Conservation (phyloP, 495 filamentous ascomycete genomes). For the Hapsidospora chrysogenum region DNA sequence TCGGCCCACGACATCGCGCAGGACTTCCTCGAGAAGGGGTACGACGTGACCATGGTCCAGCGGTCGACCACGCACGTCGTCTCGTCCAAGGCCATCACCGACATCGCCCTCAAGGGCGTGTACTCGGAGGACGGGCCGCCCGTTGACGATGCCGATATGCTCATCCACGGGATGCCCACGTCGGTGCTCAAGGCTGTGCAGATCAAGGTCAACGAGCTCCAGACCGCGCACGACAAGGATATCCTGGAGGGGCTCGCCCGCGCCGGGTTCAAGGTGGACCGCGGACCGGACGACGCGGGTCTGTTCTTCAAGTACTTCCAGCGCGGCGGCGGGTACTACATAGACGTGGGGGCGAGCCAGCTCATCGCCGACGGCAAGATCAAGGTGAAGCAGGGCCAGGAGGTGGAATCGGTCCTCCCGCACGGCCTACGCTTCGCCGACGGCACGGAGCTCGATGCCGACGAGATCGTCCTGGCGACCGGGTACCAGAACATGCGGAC, state of each 20-base stretch:
- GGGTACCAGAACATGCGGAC: constrained; percentile 72
- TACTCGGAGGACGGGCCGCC: constrained; percentile 48
- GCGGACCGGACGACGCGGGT: constrained; percentile 46
- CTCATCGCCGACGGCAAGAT: constrained; percentile 65
- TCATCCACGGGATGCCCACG: constrained; percentile 35
- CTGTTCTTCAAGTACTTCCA: constrained; percentile 62
- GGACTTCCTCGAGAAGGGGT: constrained; percentile 65
- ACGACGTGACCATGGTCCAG: constrained; percentile 74
- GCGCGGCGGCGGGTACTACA: constrained; percentile 64
- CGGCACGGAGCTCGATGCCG: constrained; percentile 49
- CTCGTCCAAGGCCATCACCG: constrained; percentile 25
- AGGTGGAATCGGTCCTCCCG: constrained; percentile 42
- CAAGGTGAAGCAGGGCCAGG: constrained; percentile 54
- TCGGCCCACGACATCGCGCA: constrained; percentile 73
- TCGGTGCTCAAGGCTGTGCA: constrained; percentile 41
- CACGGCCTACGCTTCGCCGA: constrained; percentile 49
- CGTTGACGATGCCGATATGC: constrained; percentile 46
- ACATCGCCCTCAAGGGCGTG: constrained; percentile 35
- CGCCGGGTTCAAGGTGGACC: constrained; percentile 55
- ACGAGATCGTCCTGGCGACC: constrained; percentile 72
- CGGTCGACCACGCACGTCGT: constrained; percentile 59
- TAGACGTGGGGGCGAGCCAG: constrained; percentile 61
- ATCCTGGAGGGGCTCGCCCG: constrained; percentile 41
- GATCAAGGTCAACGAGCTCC: constrained; percentile 29
- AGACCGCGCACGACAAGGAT: constrained; percentile 32